Conservation (phyloP, 1,284 basidiomycete genomes). For the Apiotrichum veenhuisii region DNA sequence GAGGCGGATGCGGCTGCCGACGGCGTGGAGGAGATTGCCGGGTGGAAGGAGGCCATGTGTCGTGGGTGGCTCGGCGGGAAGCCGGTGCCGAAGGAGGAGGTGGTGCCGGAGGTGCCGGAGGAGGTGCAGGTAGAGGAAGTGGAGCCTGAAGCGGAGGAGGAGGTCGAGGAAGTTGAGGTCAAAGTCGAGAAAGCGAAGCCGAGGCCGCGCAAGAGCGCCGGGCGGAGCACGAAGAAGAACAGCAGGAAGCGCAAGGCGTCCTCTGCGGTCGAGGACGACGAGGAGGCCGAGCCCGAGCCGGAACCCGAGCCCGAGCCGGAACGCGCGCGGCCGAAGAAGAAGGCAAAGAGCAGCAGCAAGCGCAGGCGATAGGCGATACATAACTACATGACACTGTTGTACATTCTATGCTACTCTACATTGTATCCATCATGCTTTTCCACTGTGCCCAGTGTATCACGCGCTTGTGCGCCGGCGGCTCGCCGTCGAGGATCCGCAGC, state of each 20-base stretch:
- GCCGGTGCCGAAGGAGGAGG: constrained; percentile 8
- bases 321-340: neutral
- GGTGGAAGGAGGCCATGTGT: constrained; percentile 34
- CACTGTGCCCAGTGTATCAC: constrained; percentile 27
- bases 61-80: constrained; percentile 36
- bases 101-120: constrained; percentile 13
- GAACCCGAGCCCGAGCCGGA: too few species aligned
- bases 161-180: constrained; percentile 4
- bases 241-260: constrained; percentile 1
- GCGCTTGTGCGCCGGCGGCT: neutral
- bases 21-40: constrained; percentile 32
- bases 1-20: constrained; percentile 38
- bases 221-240: neutral
- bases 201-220: neutral
- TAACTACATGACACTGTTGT: neutral
- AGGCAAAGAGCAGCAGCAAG: neutral
- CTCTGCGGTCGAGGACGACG: neutral
- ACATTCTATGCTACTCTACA: neutral
- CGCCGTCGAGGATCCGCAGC: constrained; percentile 28
- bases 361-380: neutral
- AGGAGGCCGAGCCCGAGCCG: neutral
- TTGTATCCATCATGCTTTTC: neutral
- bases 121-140: constrained; percentile 9
- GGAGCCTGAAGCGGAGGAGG: neutral
- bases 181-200: neutral